These are phyloP conservation scores for Physcomitrellopsis africana DNA, from an alignment of 225 moss, liverwort and hornwort genomes.

Conservation along the genomic window DNA sequence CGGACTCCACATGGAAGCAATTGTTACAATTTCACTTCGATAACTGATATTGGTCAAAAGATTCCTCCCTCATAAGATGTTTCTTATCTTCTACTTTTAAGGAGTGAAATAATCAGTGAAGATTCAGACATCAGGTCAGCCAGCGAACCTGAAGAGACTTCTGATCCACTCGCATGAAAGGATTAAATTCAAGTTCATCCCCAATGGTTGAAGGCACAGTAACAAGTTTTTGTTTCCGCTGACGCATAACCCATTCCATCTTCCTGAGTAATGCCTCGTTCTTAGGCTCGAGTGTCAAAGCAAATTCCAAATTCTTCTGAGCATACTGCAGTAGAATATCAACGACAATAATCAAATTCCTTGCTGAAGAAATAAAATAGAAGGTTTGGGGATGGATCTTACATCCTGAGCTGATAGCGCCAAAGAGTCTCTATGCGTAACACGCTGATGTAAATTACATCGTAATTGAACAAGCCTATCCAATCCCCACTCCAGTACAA, in stretches of 20 bases:
- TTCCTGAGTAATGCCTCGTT: conserved; percentile 53
- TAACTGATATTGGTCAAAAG: background rate
- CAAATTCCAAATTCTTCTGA: conserved; percentile 59
- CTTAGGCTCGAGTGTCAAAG: conserved; percentile 53
- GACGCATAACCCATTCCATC: conserved; percentile 52
- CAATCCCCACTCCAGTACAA: background rate
- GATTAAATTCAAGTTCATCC: conserved; percentile 61
- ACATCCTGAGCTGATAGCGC: background rate
- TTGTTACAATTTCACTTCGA: conserved; percentile 5
- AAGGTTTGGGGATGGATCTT: background rate
- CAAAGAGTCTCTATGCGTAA: background rate
- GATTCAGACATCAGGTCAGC: background rate
- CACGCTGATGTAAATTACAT: background rate
- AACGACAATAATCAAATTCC: conserved; percentile 5
- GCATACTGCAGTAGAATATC: conserved; percentile 44
- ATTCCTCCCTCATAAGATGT: background rate
- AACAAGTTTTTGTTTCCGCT: conserved; percentile 44
- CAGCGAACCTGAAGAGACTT: conserved; percentile 48
- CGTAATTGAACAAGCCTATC: background rate
- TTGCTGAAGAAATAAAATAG: background rate
- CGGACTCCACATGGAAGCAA: background rate
- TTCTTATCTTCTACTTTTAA: background rate
- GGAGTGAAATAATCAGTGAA: background rate
- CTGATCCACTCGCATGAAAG: conserved; percentile 61
- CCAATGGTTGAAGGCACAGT: conserved; percentile 66